These are phyloP conservation scores for Aspergillus sp. DNA, from an alignment of 2,329 filamentous ascomycete genomes.

Conservation along the genomic window DNA sequence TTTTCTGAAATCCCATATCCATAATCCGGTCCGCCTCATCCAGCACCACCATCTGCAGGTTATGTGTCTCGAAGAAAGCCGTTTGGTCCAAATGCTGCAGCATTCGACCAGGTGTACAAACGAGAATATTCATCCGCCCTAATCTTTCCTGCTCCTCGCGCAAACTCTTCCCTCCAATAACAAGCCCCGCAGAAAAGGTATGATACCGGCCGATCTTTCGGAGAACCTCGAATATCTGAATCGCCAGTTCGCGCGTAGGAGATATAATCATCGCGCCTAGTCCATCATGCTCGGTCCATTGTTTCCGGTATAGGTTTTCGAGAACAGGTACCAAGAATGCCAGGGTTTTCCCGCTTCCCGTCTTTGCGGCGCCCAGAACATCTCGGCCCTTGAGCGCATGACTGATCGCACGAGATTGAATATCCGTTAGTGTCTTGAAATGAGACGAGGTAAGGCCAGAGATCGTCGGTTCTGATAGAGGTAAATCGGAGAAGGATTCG, in stretches of 20 bases:
- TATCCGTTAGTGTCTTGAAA: conserved; percentile 86
- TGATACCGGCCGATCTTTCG: conserved; percentile 87
- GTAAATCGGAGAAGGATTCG: conserved; percentile 77
- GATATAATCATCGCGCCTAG: conserved; percentile 90
- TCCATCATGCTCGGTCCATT: conserved; percentile 89
- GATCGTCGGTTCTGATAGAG: conserved; percentile 77
- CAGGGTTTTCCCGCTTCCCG: conserved; percentile 91
- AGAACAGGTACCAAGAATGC: conserved; percentile 90
- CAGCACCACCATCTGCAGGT: conserved; percentile 86
- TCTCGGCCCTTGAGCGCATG: conserved; percentile 81
- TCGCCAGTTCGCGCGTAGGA: conserved; percentile 90
- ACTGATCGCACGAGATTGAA: conserved; percentile 87
- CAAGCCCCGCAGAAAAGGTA: conserved; percentile 83
- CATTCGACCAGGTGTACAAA: conserved; percentile 93
- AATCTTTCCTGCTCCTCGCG: conserved; percentile 84
- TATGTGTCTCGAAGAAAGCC: conserved; percentile 82
- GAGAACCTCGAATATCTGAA: conserved; percentile 94
- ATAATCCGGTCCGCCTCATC: conserved; percentile 96
- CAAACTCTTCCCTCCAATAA: conserved; percentile 90
- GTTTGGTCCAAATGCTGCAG: conserved; percentile 95
- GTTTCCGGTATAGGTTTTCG: conserved; percentile 84
- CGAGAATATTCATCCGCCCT: conserved; percentile 91
- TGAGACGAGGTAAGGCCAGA: conserved; percentile 81
- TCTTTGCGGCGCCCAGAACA: conserved; percentile 92
- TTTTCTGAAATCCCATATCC: conserved; percentile 93